phyloP scores from a whole-genome alignment of 2,329 filamentous ascomycete genomes.

The Aureobasidium zeae region DNA sequence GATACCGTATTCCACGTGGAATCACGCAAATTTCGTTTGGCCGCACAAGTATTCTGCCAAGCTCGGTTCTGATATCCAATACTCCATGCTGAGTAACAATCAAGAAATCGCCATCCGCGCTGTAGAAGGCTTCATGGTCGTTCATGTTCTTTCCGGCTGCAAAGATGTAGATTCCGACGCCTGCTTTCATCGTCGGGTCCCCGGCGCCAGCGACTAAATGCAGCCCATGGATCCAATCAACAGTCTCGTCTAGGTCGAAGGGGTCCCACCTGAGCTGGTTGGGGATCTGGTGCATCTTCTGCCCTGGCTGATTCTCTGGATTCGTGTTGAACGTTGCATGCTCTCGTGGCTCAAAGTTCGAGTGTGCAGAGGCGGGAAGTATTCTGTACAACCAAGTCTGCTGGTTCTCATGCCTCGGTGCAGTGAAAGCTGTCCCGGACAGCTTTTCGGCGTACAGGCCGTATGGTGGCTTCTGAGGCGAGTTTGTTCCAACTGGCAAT shows the following conservation, averaged over 20 bases:
- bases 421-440: conserved; percentile 52
- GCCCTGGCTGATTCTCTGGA: conserved; percentile 40
- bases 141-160: conserved; percentile 71
- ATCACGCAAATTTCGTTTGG: conserved; percentile 61
- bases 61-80: conserved; percentile 59
- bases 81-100: conserved; percentile 57
- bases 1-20: conserved; percentile 56
- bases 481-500: conserved; percentile 67
- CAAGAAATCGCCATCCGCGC: conserved; percentile 61
- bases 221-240: conserved; percentile 60
- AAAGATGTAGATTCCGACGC: conserved; percentile 72
- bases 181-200: conserved; percentile 67
- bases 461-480: conserved; percentile 67
- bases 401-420: conserved; percentile 47
- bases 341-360: conserved; percentile 43
- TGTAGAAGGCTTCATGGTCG: conserved; percentile 68
- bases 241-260: conserved; percentile 61
- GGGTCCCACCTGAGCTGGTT: conserved; percentile 76
- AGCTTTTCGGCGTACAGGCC: conserved; percentile 72
- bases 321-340: conserved; percentile 43
- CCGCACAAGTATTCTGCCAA: conserved; percentile 54
- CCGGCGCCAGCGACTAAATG: conserved; percentile 70
- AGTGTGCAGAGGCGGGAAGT: conserved; percentile 49
- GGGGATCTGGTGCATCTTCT: conserved; percentile 62
- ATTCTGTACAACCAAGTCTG: conserved; percentile 52